phyloP scores from a whole-genome alignment of 2,329 filamentous ascomycete genomes.

The Myriosclerotinia scirpicola region DNA sequence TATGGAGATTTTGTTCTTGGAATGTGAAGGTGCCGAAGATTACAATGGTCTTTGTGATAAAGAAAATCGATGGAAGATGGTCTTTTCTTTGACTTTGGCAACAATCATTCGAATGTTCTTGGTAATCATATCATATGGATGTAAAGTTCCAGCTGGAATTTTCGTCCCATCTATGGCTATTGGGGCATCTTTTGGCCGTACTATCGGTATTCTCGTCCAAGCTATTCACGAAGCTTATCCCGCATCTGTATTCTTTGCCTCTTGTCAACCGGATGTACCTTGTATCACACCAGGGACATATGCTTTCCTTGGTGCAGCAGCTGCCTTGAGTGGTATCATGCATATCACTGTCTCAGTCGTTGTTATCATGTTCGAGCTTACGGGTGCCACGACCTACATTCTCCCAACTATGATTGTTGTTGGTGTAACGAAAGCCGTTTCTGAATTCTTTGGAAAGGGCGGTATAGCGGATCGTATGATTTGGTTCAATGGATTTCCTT shows the following conservation, averaged over 20 bases:
- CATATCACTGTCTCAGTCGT: conserved; percentile 95
- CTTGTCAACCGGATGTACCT: conserved; percentile 85
- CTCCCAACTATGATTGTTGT: conserved; percentile 99
- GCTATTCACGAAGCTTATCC: conserved; percentile 83
- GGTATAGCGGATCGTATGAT: conserved; percentile 99
- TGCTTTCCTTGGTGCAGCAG: conserved; percentile 88
- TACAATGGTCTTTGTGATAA: conserved; percentile 87
- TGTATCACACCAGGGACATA: conserved; percentile 98
- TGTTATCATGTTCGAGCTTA: conserved; percentile 99
- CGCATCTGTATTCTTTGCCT: conserved; percentile 77
- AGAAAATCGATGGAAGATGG: conserved; percentile 73
- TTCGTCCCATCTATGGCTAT: conserved; percentile 99
- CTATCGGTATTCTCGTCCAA: conserved; percentile 93
- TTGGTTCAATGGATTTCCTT: conserved; percentile 97
- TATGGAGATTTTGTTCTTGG: conserved; percentile 96
- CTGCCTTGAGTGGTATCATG: conserved; percentile 94
- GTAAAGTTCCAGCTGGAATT: conserved; percentile 96
- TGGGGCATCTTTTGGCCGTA: conserved; percentile 88
- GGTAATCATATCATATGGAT: conserved; percentile 94
- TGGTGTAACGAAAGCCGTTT: conserved; percentile 90
- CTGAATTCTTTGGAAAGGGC: conserved; percentile 88
- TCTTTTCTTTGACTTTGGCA: conserved; percentile 74
- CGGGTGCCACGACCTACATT: conserved; percentile 95
- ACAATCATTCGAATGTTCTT: conserved; percentile 79
- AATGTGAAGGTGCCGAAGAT: conserved; percentile 86